Evolutionary conservation across 768 basidiomycete genomes (phyloP), one percentile per base, ranked within the genome.

Genomic region (Suillus weaverae): DNA sequence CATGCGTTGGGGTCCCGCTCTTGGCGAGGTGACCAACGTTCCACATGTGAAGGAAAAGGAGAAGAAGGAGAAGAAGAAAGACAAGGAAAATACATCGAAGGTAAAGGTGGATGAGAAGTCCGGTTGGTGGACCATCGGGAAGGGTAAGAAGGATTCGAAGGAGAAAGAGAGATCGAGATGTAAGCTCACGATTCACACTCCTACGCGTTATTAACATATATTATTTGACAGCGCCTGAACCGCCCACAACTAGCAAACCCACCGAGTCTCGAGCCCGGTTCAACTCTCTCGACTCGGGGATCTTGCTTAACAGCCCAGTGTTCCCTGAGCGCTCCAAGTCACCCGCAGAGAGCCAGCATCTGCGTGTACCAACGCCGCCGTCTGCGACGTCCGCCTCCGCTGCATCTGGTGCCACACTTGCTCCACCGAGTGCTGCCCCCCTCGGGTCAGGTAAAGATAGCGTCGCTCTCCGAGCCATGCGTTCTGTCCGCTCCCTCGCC

Each of bases 91-190:
- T 22, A 51, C 72, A 64, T 70, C 78, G 63, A 80, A 80, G 70
- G 66, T 79, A 62, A 84, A 82, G 74, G 73, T 65, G 33, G 82
- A 83, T 51, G 80, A 82, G 66, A 85, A 81, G 70, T 81, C 83
- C 70, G 90, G 87, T 74, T 94, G 91, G 91, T 94, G 91, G 92
- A 93, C 84, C 67, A 87, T 94, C 64, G 87, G 90, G 7, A 78
- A 90, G 16, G 89, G 89, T 11, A 77, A 89, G 69, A 92, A 88
- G 71, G 91, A 90, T 63, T 86, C 85, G 20, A 90, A 91, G 73
- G 87, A 88, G 70, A 85, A 85, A 67, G 80, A 79, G 39, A 78
- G 80, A 60, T 75, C 78, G 33, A 79, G 79, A 65, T 62, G 75
- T 76, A 56, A 70, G 54, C 16, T 33, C 68, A 66, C 5, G 1